Evolutionary conservation across 2,329 filamentous ascomycete genomes (phyloP), one percentile per base, ranked within the genome.

Genomic region (Fusarium algeriense): DNA sequence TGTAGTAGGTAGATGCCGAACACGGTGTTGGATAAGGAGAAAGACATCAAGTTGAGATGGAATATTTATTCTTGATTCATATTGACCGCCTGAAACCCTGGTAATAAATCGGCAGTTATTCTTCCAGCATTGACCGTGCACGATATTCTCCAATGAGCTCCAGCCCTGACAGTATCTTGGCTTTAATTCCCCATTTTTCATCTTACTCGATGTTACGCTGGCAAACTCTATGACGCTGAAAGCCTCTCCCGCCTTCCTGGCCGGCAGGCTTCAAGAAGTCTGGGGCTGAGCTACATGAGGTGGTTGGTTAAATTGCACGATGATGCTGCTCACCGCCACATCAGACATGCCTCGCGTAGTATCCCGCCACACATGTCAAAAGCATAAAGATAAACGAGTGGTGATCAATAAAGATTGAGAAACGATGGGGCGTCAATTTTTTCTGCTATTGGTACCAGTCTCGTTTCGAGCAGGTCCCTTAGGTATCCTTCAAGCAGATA

Each of bases 261-360:
- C 4, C 6, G 12, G 19, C 19, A 6, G 3, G 20, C 2, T 8
- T 26, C 8, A 19, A 2, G 11, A 10, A 8, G 8, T 8, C 3
- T 1, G 20, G 20, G 8, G 8, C 7, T 35, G 17, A 11, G 12
- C 2, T 19, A 10, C 11, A 6, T 26, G 15, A 17, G 20, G 20
- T 14, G 30, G 9, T 26, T 50, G 20, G 30, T 6, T 19, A 2
- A 2, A 4, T 50, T 26, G 10, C 6, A 14, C 6, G 7, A 19
- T 19, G 12, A 4, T 11, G 20, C 30, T 30, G 7, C 9, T 50
- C 48, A 35, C 32, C 32, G 32, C 8, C 30, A 14, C 8, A 4
- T 49, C 13, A 11, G 15, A 19, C 3, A 32, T 19, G 30, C 19
- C 4, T 4, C 6, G 26, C 8, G 17, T 20, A 26, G 28, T 5